Evolutionary conservation across 257 asterid genomes (phyloP).

Genomic region (Dorcoceras hygrometricum): DNA sequence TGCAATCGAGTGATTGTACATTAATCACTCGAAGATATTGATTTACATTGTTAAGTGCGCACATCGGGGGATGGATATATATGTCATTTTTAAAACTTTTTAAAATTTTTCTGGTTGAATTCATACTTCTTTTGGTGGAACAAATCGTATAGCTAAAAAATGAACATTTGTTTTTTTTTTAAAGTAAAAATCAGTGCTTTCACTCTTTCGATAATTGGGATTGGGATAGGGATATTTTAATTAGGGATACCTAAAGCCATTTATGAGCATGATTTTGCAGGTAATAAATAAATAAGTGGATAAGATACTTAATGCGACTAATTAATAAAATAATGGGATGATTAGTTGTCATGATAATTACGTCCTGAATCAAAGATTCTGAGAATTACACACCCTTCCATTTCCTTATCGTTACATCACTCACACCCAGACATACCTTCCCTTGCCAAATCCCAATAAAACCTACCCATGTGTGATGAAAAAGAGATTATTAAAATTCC

Average conservation of each 20-base stretch:
- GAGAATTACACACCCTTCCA: slow-evolving; percentile 26
- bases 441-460: slow-evolving; percentile 18
- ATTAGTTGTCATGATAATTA: not conserved
- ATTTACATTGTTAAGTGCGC: too few species aligned
- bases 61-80: too few species aligned
- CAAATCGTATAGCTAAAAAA: too few species aligned
- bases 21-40: too few species aligned
- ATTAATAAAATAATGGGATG: not conserved
- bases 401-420: slow-evolving; percentile 33
- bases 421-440: slow-evolving; percentile 25
- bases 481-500: not conserved
- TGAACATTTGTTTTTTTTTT: too few species aligned
- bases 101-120: too few species aligned
- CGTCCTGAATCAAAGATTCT: slow-evolving; percentile 25
- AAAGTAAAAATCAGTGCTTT: not conserved
- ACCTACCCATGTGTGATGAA: not conserved
- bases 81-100: too few species aligned
- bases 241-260: slow-evolving; percentile 3
- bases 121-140: too few species aligned
- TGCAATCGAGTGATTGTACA: not conserved
- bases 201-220: not conserved
- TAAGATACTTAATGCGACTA: not conserved
- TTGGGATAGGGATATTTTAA: not conserved
- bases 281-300: not conserved
- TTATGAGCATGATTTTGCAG: not conserved